These are phyloP conservation scores for Berberis thunbergii DNA, from an alignment of 164 flowering plant genomes.

Conservation along the genomic window DNA sequence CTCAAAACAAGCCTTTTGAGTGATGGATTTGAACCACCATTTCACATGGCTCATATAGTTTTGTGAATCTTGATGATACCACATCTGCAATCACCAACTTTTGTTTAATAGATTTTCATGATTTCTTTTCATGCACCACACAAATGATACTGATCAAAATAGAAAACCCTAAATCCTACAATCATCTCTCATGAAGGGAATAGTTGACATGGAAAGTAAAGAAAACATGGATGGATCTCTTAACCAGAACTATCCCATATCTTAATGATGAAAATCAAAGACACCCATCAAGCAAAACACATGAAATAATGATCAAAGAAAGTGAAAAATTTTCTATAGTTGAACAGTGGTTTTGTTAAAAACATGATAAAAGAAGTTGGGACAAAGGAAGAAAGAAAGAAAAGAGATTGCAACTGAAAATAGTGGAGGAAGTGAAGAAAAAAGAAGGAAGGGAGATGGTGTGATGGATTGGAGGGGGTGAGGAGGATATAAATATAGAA, in stretches of 20 bases:
- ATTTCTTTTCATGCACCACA: neutral
- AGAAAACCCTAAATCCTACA: conserved; percentile 19
- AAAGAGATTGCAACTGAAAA: neutral
- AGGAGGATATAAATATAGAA: conserved; percentile 12
- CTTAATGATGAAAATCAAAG: conserved; percentile 8
- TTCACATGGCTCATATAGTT: conserved; percentile 8
- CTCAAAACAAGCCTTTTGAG: conserved; percentile 20
- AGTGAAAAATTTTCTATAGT: neutral
- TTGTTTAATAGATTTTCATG: neutral
- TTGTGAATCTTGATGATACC: conserved; percentile 65
- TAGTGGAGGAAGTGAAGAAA: conserved; percentile 1
- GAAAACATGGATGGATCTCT: conserved; percentile 5
- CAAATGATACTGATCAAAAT: neutral
- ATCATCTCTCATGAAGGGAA: conserved; percentile 1
- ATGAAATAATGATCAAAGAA: neutral
- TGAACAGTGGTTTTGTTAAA: neutral
- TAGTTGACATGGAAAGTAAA: conserved; percentile 6
- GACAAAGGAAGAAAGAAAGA: neutral
- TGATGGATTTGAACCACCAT: conserved; percentile 6
- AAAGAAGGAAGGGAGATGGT: conserved; percentile 1
- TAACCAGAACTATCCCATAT: conserved; percentile 8
- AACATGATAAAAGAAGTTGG: neutral
- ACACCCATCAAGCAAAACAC: conserved; percentile 14
- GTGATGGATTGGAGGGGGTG: conserved; percentile 8
- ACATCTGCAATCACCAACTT: conserved; percentile 25